Evolutionary conservation across 2,329 filamentous ascomycete genomes (phyloP).

Genomic region (Coniochaeta sp.): DNA sequence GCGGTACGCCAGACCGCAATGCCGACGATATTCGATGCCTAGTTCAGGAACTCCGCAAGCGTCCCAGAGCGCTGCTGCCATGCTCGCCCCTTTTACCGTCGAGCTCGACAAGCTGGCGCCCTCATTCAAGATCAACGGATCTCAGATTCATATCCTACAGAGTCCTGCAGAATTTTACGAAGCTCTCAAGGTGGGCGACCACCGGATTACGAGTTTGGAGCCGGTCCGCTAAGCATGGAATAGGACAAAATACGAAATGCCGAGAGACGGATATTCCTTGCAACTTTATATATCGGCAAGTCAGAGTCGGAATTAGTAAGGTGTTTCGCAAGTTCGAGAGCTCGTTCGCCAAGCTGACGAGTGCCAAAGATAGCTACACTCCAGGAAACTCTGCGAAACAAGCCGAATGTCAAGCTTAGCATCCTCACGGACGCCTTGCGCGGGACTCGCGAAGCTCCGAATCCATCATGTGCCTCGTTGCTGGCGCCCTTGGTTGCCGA

Average conservation of each 20-base stretch:
- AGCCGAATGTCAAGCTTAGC: slow-evolving; percentile 71
- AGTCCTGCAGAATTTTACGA: slow-evolving; percentile 87
- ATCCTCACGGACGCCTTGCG: slow-evolving; percentile 87
- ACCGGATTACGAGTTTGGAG: slow-evolving; percentile 33
- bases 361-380: slow-evolving; percentile 60
- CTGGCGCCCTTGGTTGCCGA: slow-evolving; percentile 76
- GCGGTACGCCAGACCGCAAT: slow-evolving; percentile 24
- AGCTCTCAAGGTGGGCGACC: slow-evolving; percentile 53
- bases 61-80: slow-evolving; percentile 24
- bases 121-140: slow-evolving; percentile 78
- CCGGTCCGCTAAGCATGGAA: slow-evolving; percentile 23
- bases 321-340: neutral
- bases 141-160: slow-evolving; percentile 70
- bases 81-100: slow-evolving; percentile 46
- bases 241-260: slow-evolving; percentile 72
- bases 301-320: slow-evolving; percentile 76
- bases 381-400: slow-evolving; percentile 63
- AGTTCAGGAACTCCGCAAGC: slow-evolving; percentile 14
- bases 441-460: slow-evolving; percentile 82
- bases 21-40: slow-evolving; percentile 33
- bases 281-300: slow-evolving; percentile 95
- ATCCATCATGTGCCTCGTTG: slow-evolving; percentile 80
- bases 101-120: slow-evolving; percentile 87
- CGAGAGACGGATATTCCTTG: slow-evolving; percentile 75
- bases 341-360: neutral